These are phyloP conservation scores for Lactarius hatsudake DNA, from an alignment of 768 basidiomycete species.

Conservation along the genomic window DNA sequence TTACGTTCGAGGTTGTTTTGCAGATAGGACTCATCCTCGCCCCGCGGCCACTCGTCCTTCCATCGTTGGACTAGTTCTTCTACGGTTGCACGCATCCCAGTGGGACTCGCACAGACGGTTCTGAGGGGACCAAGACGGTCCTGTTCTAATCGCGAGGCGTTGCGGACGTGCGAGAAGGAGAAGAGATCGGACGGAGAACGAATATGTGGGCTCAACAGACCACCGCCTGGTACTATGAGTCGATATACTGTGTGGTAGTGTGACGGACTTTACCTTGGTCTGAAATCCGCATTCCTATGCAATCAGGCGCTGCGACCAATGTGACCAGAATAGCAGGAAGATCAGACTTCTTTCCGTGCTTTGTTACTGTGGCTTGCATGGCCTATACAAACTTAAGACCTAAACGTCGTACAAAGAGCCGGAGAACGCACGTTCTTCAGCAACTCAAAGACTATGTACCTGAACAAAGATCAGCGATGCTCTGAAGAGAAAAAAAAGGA, in stretches of 20 bases:
- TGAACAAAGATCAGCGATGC: constrained; percentile 30
- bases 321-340: constrained; percentile 72
- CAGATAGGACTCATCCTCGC: constrained; percentile 29
- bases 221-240: constrained; percentile 54
- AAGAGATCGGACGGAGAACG: constrained; percentile 73
- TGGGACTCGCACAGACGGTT: constrained; percentile 53
- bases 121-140: constrained; percentile 68
- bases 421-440: constrained; percentile 70
- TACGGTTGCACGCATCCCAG: constrained; percentile 74
- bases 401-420: background rate
- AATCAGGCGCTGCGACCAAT: constrained; percentile 68
- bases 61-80: constrained; percentile 67
- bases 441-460: constrained; percentile 87
- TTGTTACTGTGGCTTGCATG: constrained; percentile 62
- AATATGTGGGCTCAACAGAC: constrained; percentile 54
- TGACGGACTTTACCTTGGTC: constrained; percentile 61
- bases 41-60: constrained; percentile 35
- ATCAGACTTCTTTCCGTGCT: constrained; percentile 42
- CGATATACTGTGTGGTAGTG: constrained; percentile 9
- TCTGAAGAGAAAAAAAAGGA: background rate
- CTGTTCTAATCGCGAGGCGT: constrained; percentile 64
- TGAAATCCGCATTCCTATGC: constrained; percentile 82
- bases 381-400: constrained; percentile 43
- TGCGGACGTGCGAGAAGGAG: constrained; percentile 85
- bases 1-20: constrained; percentile 41